Conservation (phyloP, 1,284 basidiomycete genomes). For the Apiotrichum sp. region DNA sequence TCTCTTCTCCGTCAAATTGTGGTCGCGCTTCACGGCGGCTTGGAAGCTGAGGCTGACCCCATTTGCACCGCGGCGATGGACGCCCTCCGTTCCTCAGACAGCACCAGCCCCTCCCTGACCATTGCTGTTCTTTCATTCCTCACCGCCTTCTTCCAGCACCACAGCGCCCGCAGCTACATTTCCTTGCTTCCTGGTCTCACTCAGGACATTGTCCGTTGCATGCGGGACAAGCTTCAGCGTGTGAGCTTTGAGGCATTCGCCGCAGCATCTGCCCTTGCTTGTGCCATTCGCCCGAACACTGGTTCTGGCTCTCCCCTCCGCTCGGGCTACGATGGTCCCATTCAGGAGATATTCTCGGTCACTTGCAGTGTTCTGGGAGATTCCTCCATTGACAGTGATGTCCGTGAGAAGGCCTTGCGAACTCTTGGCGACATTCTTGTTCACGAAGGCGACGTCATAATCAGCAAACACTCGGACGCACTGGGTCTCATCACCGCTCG, state of each 20-base stretch:
- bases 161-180: constrained; percentile 62
- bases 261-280: constrained; percentile 50
- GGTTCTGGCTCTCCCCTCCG: constrained; percentile 36
- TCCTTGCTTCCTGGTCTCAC: constrained; percentile 61
- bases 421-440: constrained; percentile 80
- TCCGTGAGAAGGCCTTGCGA: constrained; percentile 74
- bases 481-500: constrained; percentile 67
- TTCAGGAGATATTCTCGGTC: constrained; percentile 66
- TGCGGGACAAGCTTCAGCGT: constrained; percentile 52
- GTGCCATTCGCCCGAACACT: constrained; percentile 40
- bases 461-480: constrained; percentile 37
- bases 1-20: constrained; percentile 69
- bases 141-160: constrained; percentile 71
- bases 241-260: constrained; percentile 67
- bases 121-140: constrained; percentile 79
- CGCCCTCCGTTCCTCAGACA: constrained; percentile 51
- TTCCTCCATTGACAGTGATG: constrained; percentile 84
- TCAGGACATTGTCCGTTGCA: constrained; percentile 64
- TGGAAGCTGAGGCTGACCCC: constrained; percentile 63
- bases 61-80: constrained; percentile 43
- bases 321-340: constrained; percentile 48
- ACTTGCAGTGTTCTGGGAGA: constrained; percentile 65
- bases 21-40: constrained; percentile 71
- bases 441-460: constrained; percentile 65
- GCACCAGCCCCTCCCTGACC: constrained; percentile 64